Evolutionary conservation across 768 basidiomycete species (phyloP).

Genomic region (Rhodotorula graminis): DNA sequence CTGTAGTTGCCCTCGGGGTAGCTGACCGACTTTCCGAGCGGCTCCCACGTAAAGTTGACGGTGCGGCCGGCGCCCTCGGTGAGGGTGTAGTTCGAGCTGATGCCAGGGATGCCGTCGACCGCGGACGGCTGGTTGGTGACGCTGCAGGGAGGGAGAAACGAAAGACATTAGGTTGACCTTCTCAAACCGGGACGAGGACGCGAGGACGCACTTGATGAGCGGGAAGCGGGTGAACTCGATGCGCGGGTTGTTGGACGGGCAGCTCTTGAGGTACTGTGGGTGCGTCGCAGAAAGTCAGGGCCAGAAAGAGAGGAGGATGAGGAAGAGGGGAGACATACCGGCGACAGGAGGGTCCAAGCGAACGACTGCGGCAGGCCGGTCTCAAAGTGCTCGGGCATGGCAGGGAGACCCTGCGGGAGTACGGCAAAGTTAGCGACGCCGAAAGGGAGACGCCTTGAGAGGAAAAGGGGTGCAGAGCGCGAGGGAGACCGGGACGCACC

Average conservation of each 20-base stretch:
- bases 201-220: slow-evolving; percentile 45
- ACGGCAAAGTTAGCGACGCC: too few relatives aligned
- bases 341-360: slow-evolving; percentile 61
- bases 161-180: neutral
- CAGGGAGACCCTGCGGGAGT: slow-evolving; percentile 39
- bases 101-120: slow-evolving; percentile 48
- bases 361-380: slow-evolving; percentile 60
- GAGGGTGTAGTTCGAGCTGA: slow-evolving; percentile 57
- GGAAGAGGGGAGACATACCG: too few relatives aligned
- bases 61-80: slow-evolving; percentile 53
- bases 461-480: too few relatives aligned
- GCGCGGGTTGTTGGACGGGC: slow-evolving; percentile 43
- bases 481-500: slow-evolving; percentile 53
- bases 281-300: slow-evolving; percentile 55
- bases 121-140: slow-evolving; percentile 46
- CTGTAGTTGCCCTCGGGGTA: slow-evolving; percentile 56
- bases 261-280: slow-evolving; percentile 53
- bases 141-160: neutral
- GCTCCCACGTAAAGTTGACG: slow-evolving; percentile 57
- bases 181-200: neutral
- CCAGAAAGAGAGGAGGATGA: too few relatives aligned
- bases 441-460: too few relatives aligned
- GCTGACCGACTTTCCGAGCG: slow-evolving; percentile 55
- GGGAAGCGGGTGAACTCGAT: slow-evolving; percentile 52
- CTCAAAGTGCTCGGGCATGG: slow-evolving; percentile 48